Evolutionary conservation across 2,329 filamentous ascomycete species (phyloP).

Genomic region (Aquanectria penicillioides): DNA sequence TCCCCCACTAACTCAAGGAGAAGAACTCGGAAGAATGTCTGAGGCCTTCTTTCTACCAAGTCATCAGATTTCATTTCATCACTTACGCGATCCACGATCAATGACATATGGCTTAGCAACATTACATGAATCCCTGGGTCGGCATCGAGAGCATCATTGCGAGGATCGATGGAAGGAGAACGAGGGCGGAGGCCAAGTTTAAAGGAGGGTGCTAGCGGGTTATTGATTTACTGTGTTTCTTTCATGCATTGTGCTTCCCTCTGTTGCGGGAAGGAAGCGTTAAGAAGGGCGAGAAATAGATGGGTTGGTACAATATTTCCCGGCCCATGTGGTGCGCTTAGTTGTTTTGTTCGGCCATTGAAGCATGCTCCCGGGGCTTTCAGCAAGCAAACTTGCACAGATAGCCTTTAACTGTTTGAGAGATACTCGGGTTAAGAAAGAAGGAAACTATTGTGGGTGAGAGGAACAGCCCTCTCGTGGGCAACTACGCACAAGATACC

Average conservation of each 20-base stretch:
- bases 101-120: neutral
- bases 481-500: conserved; percentile 2
- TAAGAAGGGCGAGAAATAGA: conserved; percentile 5
- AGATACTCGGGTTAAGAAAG: neutral
- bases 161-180: neutral
- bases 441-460: neutral
- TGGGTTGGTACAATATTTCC: neutral
- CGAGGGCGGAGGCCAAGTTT: neutral
- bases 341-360: neutral
- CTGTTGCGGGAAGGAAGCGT: neutral
- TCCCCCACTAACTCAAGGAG: conserved; percentile 28
- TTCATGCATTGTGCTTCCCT: neutral
- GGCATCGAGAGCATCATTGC: neutral
- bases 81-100: conserved; percentile 2
- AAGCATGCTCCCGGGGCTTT: neutral
- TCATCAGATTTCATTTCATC: conserved; percentile 1
- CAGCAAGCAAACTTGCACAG: neutral
- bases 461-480: neutral
- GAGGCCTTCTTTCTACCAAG: neutral
- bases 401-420: too few species aligned
- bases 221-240: neutral
- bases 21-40: neutral
- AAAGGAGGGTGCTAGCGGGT: neutral
- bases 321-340: conserved; percentile 1
- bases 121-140: too few species aligned